Percentiles rank a stretch among this genome's conserved stretches.
Evolutionary conservation across 1,284 basidiomycete species (phyloP).

Genomic region (Salmacisia buchloeana): DNA sequence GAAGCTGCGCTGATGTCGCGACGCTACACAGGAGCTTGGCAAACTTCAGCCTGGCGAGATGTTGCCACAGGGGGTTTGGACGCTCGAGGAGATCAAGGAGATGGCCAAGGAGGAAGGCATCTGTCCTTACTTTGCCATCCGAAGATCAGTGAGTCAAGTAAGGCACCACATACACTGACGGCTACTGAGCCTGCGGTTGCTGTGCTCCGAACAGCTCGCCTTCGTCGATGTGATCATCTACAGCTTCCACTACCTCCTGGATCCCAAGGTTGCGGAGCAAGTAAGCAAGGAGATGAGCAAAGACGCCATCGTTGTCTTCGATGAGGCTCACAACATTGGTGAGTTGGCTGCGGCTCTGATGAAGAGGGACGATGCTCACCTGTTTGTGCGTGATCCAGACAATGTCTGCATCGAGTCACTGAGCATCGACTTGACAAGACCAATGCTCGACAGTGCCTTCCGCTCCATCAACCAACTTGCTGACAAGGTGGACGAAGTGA

Average conservation of each 20-base stretch:
- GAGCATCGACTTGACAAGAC: conserved; percentile 94
- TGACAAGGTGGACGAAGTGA: conserved; percentile 96
- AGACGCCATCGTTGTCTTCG: conserved; percentile 97
- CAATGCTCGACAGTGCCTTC: conserved; percentile 92
- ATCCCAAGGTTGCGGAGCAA: conserved; percentile 98
- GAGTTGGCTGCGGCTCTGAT: too few species aligned
- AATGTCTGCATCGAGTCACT: conserved; percentile 99
- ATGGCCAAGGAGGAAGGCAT: conserved; percentile 78
- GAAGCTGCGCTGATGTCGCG: neutral
- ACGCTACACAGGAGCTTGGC: conserved; percentile 60
- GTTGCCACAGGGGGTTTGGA: conserved; percentile 84
- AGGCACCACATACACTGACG: neutral
- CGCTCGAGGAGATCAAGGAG: conserved; percentile 84
- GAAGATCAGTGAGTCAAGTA: conserved; percentile 71
- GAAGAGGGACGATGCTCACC: neutral
- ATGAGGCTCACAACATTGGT: conserved; percentile 99
- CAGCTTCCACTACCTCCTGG: conserved; percentile 96
- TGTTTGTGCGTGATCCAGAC: conserved; percentile 57
- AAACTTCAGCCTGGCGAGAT: conserved; percentile 77
- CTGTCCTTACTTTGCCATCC: conserved; percentile 94
- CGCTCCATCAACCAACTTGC: conserved; percentile 80
- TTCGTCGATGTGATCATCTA: conserved; percentile 96
- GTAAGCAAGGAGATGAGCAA: conserved; percentile 96
- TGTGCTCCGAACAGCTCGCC: conserved; percentile 67
- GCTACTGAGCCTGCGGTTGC: neutral